phyloP scores from a whole-genome alignment of 129 eudicot genomes.

The Flaveria robusta region DNA sequence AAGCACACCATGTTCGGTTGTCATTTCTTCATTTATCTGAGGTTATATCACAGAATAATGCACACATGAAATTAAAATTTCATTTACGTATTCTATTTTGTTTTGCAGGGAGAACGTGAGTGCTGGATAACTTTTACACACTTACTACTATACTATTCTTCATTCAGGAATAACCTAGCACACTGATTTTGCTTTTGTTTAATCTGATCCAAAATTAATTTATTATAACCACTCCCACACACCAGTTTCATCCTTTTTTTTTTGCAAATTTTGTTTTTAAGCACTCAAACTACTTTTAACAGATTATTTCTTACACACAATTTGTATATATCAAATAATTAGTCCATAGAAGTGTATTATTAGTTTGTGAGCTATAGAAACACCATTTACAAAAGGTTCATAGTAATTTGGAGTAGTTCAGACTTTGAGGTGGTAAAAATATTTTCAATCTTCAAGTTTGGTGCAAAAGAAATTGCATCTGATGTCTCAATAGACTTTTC shows the following conservation, averaged over 20 bases:
- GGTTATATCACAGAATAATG: neutral
- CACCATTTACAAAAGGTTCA: conserved; percentile 7
- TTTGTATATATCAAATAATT: neutral
- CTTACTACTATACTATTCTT: conserved; percentile 19
- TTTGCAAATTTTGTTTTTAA: conserved; percentile 7
- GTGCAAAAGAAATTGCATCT: neutral
- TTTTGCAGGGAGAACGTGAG: conserved; percentile 95
- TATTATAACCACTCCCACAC: neutral
- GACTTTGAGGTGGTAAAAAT: conserved; percentile 3
- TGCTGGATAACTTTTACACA: conserved; percentile 31
- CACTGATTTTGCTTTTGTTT: neutral
- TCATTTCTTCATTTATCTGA: conserved; percentile 8
- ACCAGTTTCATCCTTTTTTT: neutral
- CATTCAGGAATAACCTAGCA: conserved; percentile 10
- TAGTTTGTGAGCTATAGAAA: conserved; percentile 8
- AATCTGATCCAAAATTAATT: conserved; percentile 10
- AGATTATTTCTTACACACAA: neutral
- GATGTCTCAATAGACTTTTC: conserved; percentile 6
- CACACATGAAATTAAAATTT: conserved; percentile 1
- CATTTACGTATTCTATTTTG: conserved; percentile 5
- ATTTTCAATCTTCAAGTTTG: neutral
- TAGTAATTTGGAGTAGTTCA: conserved; percentile 8
- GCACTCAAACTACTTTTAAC: neutral
- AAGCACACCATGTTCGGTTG: neutral
- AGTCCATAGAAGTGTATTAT: neutral